Evolutionary conservation across 257 asterid genomes (phyloP).

Genomic region (Dorcoceras hygrometricum): DNA sequence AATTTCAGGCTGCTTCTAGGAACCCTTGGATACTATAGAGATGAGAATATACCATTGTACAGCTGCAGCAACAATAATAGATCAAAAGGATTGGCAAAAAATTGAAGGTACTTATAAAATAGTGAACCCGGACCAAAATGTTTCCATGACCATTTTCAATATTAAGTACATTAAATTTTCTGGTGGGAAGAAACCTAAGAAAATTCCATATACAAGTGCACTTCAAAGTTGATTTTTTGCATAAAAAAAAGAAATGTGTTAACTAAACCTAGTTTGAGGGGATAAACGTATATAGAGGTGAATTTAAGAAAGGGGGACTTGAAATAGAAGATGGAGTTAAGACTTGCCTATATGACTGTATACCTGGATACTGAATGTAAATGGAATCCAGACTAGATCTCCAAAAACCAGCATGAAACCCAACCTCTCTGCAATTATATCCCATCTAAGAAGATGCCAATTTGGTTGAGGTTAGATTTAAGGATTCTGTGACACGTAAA

Average conservation of each 20-base stretch:
- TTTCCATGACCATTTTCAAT: not conserved
- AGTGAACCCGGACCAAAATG: no score
- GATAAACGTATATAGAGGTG: no score
- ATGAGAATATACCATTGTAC: not conserved
- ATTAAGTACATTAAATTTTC: not conserved
- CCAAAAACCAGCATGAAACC: constrained; percentile 99
- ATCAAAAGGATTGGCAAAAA: not conserved
- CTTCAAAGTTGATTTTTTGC: no score
- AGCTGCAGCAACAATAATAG: constrained; percentile 12
- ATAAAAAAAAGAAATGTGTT: constrained; percentile 1
- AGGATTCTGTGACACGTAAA: constrained; percentile 18
- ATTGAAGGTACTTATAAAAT: no score
- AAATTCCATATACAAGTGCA: not conserved
- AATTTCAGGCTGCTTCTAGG: no score
- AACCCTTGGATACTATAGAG: no score
- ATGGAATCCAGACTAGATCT: constrained; percentile 95
- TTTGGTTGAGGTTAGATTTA: constrained; percentile 27
- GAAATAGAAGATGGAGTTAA: no score
- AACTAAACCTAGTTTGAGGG: no score
- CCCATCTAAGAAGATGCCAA: constrained; percentile 63
- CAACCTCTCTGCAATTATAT: constrained; percentile 94
- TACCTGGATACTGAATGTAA: constrained; percentile 98
- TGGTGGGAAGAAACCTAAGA: not conserved
- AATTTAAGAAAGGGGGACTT: no score
- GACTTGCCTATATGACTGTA: not conserved